Conservation (phyloP, 2,329 filamentous ascomycete genomes). For the Thelonectria olida region DNA sequence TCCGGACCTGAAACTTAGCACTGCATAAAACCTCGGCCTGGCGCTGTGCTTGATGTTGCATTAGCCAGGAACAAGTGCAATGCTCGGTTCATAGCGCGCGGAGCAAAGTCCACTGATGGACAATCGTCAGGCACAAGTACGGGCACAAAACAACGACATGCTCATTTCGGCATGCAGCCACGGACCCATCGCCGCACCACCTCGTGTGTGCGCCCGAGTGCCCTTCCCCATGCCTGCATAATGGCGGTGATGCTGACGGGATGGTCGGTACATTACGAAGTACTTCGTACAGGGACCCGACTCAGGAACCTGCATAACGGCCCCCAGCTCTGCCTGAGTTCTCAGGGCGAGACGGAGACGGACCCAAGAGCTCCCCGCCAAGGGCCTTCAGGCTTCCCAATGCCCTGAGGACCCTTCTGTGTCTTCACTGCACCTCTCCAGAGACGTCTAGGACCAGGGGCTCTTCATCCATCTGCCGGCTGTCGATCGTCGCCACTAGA, state of each 20-base stretch:
- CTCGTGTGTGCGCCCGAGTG: slow-evolving; percentile 8
- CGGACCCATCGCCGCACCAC: slow-evolving; percentile 26
- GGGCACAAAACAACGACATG: slow-evolving; percentile 35
- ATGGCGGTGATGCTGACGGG: slow-evolving; percentile 25
- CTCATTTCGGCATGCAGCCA: slow-evolving; percentile 42
- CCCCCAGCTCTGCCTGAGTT: slow-evolving; percentile 23
- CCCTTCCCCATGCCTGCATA: slow-evolving; percentile 15
- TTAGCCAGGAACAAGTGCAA: slow-evolving; percentile 41
- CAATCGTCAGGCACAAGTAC: slow-evolving; percentile 32
- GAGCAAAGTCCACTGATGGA: slow-evolving; percentile 21
- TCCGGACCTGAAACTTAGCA: slow-evolving; percentile 48
- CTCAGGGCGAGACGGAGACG: slow-evolving; percentile 16
- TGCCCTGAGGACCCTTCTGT: slow-evolving; percentile 2
- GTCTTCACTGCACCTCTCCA: slow-evolving; percentile 12
- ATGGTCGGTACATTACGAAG: neutral
- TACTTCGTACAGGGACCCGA: slow-evolving; percentile 8
- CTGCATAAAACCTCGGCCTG: slow-evolving; percentile 42
- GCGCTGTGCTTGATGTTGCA: slow-evolving; percentile 40
- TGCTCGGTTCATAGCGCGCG: slow-evolving; percentile 28
- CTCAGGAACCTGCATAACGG: slow-evolving; percentile 28
- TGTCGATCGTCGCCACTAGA: slow-evolving; percentile 33
- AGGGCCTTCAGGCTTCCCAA: slow-evolving; percentile 14
- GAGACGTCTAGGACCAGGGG: slow-evolving; percentile 15
- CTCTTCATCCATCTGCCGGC: slow-evolving; percentile 27
- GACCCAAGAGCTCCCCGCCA: too few relatives aligned